Conservation (phyloP, 768 basidiomycete genomes). For the Kwoniella sp. region DNA sequence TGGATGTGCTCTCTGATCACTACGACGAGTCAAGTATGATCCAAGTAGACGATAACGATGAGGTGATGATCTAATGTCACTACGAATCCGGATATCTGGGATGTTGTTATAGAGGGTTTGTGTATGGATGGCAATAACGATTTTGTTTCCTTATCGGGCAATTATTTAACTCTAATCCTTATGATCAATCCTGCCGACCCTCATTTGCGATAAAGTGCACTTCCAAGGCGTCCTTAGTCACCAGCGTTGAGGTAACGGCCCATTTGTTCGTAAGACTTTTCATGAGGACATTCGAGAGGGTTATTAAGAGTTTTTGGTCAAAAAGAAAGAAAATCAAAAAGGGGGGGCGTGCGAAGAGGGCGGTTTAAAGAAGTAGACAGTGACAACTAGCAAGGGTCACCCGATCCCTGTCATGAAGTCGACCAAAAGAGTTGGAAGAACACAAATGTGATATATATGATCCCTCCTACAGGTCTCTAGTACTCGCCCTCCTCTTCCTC, state of each 20-base stretch:
- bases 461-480: conserved; percentile 45
- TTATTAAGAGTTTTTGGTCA: neutral
- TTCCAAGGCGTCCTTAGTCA: too few species aligned
- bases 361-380: neutral
- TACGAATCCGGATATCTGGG: conserved; percentile 3
- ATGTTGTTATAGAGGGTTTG: too few species aligned
- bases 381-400: neutral
- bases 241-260: too few species aligned
- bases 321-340: neutral
- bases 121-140: too few species aligned
- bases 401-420: neutral
- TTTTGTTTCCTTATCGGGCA: neutral
- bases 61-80: neutral
- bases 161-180: neutral
- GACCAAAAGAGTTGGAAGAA: neutral
- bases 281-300: neutral
- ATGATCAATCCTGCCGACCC: neutral
- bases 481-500: conserved; percentile 56
- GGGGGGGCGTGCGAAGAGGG: neutral
- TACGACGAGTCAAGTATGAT: neutral
- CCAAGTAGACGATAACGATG: neutral
- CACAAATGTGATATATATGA: neutral
- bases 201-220: too few species aligned
- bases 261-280: neutral
- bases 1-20: too few species aligned